A percentile compares a stretch with the other conserved stretches of the same genome.
phyloP scores from a whole-genome alignment of 192 early-diverging fungal species.

The Entomortierella beljakovae region DNA sequence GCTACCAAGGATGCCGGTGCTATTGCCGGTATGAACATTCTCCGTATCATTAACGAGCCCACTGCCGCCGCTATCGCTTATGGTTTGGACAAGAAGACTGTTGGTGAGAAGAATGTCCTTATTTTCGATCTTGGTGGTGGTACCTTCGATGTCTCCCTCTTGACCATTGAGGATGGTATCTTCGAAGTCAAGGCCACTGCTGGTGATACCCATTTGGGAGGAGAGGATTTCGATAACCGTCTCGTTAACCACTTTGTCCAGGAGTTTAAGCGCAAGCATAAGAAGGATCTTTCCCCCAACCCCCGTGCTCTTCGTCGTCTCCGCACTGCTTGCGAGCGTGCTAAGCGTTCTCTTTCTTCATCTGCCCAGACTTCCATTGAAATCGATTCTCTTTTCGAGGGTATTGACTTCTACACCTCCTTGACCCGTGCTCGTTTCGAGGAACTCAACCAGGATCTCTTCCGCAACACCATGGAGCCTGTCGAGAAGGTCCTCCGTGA shows the following conservation, averaged over 20 bases:
- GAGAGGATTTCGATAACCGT: conserved; percentile 99
- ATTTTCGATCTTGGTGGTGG: conserved; percentile 99
- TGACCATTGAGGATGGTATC: conserved; percentile 97
- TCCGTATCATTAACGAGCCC: conserved; percentile 99
- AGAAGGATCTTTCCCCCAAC: conserved; percentile 93
- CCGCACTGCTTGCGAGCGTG: conserved; percentile 97
- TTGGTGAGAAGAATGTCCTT: conserved; percentile 92
- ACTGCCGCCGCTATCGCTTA: conserved; percentile 99
- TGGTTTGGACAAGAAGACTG: conserved; percentile 96
- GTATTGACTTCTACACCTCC: conserved; percentile 98
- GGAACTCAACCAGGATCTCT: conserved; percentile 97
- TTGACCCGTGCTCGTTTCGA: conserved; percentile 99
- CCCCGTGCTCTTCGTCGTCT: conserved; percentile 96
- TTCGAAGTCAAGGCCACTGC: conserved; percentile 99
- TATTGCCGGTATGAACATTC: conserved; percentile 96
- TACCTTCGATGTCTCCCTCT: conserved; percentile 98
- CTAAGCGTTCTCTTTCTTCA: conserved; percentile 96
- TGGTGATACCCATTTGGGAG: conserved; percentile 99
- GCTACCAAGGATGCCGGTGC: conserved; percentile 99
- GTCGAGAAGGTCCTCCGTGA: conserved; percentile 98
- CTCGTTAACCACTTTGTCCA: conserved; percentile 94
- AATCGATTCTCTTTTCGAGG: conserved; percentile 97
- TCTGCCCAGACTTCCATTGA: conserved; percentile 95
- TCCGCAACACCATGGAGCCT: conserved; percentile 94
- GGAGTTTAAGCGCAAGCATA: conserved; percentile 99